Conservation (phyloP, 495 filamentous ascomycete genomes). For the Xylaria venustula region DNA sequence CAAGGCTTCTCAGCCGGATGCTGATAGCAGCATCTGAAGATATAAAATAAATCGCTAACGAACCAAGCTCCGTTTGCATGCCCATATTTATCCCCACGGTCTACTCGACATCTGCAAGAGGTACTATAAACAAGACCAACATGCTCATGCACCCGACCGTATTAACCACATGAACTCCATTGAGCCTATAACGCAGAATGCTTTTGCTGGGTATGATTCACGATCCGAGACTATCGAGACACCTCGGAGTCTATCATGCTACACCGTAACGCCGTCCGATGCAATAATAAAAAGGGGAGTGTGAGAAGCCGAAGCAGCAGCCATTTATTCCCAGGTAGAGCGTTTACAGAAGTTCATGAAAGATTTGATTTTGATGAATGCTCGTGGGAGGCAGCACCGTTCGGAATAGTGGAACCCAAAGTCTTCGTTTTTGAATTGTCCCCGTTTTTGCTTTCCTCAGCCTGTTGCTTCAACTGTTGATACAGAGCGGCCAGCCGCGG, state of each 20-base stretch:
- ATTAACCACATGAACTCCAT: constrained; percentile 27
- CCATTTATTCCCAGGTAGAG: background rate
- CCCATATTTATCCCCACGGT: background rate
- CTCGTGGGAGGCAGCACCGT: constrained; percentile 22
- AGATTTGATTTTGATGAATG: constrained; percentile 21
- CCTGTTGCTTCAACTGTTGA: constrained; percentile 27
- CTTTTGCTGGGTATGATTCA: constrained; percentile 35
- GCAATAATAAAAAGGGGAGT: constrained; percentile 24
- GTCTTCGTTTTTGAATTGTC: constrained; percentile 23
- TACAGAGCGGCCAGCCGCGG: constrained; percentile 29
- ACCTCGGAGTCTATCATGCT: constrained; percentile 29
- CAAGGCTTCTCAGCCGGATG: constrained; percentile 1
- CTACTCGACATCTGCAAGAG: constrained; percentile 2
- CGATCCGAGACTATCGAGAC: constrained; percentile 24
- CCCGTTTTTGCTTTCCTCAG: constrained; percentile 21
- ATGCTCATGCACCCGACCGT: constrained; percentile 22
- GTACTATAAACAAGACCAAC: constrained; percentile 23
- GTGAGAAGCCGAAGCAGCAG: background rate
- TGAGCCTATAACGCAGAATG: constrained; percentile 31
- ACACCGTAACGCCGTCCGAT: constrained; percentile 31
- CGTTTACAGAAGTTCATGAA: background rate
- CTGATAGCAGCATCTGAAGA: background rate
- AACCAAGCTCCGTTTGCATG: constrained; percentile 1
- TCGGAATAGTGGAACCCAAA: constrained; percentile 18
- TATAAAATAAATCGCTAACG: constrained; percentile 3